phyloP scores from a whole-genome alignment of 2,329 filamentous ascomycete species.

The Pseudovirgaria hyperparasitica region DNA sequence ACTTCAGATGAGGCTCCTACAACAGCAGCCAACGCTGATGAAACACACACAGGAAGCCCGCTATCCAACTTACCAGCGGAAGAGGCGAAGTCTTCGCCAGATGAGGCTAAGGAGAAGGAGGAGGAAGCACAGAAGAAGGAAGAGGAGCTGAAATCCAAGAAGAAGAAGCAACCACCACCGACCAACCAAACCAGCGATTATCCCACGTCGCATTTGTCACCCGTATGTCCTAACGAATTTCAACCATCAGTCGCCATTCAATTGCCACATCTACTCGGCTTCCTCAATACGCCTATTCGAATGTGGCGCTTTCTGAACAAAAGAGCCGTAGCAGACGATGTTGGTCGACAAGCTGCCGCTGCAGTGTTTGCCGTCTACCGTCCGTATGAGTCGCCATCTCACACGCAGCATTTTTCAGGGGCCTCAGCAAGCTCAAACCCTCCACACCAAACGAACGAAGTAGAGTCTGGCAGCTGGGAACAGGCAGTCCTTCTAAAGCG shows the following conservation, averaged over 20 bases:
- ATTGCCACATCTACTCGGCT: conserved; percentile 85
- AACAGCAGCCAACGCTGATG: background rate
- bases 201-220: conserved; percentile 48
- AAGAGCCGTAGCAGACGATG: conserved; percentile 70
- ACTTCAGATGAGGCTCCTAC: conserved; percentile 6
- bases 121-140: conserved; percentile 12
- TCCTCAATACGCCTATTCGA: conserved; percentile 77
- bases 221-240: conserved; percentile 55
- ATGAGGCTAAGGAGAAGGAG: background rate
- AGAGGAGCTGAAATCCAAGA: conserved; percentile 32
- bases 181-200: conserved; percentile 67
- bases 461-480: conserved; percentile 36
- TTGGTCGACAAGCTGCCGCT: conserved; percentile 78
- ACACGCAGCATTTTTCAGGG: conserved; percentile 4
- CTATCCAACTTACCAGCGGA: conserved; percentile 2
- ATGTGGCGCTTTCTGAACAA: conserved; percentile 80
- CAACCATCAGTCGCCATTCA: conserved; percentile 59
- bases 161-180: conserved; percentile 50
- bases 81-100: conserved; percentile 1
- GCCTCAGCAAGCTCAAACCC: conserved; percentile 14
- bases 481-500: conserved; percentile 50
- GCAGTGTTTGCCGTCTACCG: conserved; percentile 54
- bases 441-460: conserved; percentile 14
- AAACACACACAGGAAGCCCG: background rate
- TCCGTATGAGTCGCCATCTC: conserved; percentile 25